These are phyloP conservation scores for Butyriboletus loyo DNA, from an alignment of 768 basidiomycete genomes.

Conservation along the genomic window DNA sequence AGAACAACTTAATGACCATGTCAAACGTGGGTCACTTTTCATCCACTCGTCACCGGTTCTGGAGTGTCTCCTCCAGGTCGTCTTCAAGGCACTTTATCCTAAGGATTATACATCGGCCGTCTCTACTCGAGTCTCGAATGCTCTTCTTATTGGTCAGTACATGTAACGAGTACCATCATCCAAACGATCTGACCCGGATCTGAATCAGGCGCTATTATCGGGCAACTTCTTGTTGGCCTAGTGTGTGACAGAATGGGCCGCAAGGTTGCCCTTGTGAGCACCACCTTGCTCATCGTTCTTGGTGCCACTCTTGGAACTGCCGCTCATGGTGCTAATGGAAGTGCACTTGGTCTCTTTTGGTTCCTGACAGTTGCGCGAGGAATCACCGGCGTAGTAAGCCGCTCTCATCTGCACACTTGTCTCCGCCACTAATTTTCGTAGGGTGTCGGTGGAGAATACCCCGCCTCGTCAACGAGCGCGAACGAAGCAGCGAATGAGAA, in stretches of 20 bases:
- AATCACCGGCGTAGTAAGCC: slow-evolving; percentile 59
- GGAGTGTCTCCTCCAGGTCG: slow-evolving; percentile 43
- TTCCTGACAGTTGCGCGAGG: slow-evolving; percentile 70
- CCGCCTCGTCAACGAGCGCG: slow-evolving; percentile 66
- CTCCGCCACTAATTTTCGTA: slow-evolving; percentile 21
- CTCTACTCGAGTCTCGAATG: slow-evolving; percentile 68
- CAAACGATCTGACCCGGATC: slow-evolving; percentile 1
- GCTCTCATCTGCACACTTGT: not conserved
- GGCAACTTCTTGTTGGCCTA: slow-evolving; percentile 61
- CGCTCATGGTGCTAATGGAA: slow-evolving; percentile 59
- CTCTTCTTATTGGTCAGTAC: slow-evolving; percentile 61
- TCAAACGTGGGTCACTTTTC: slow-evolving; percentile 43
- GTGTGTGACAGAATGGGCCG: slow-evolving; percentile 74
- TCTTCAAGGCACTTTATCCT: slow-evolving; percentile 64
- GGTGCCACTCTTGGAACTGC: slow-evolving; percentile 68
- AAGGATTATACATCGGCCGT: slow-evolving; percentile 55
- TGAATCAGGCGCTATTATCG: slow-evolving; percentile 53
- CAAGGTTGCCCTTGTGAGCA: slow-evolving; percentile 68
- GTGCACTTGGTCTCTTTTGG: slow-evolving; percentile 64
- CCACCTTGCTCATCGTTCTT: slow-evolving; percentile 65
- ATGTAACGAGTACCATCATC: not conserved
- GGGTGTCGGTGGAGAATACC: slow-evolving; percentile 79
- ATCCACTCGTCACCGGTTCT: slow-evolving; percentile 1
- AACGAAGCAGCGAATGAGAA: slow-evolving; percentile 74
- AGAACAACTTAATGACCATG: slow-evolving; percentile 73